A percentile compares a stretch with the other conserved stretches of the same genome.
These are phyloP conservation scores for Agastache rugosa DNA, from an alignment of 257 asterid species.

Conservation along the genomic window DNA sequence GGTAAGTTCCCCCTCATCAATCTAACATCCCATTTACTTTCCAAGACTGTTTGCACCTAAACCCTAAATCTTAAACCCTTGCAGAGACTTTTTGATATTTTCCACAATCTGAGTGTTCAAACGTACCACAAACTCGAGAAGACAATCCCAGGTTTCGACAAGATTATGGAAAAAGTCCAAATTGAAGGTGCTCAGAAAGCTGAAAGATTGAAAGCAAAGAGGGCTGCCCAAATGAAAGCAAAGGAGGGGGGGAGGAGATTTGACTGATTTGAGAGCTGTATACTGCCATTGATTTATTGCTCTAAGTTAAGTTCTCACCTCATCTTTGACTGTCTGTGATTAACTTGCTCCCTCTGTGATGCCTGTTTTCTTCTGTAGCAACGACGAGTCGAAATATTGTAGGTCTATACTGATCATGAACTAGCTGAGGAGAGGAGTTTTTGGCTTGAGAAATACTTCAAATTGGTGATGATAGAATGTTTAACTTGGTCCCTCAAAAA, in stretches of 20 bases:
- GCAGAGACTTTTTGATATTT: constrained; percentile 59
- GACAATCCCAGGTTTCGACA: constrained; percentile 70
- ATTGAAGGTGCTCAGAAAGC: constrained; percentile 44
- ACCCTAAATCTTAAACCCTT: neutral
- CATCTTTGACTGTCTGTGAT: neutral
- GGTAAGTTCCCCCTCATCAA: constrained; percentile 44
- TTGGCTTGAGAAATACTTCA: constrained; percentile 19
- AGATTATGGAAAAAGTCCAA: constrained; percentile 55
- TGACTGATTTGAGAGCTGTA: neutral
- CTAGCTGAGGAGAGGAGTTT: constrained; percentile 3
- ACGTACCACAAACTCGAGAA: constrained; percentile 48
- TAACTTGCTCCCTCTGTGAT: neutral
- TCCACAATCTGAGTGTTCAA: constrained; percentile 49
- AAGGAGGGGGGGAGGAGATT: constrained; percentile 39
- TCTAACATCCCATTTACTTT: neutral
- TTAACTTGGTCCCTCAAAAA: too few species aligned
- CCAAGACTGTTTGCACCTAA: neutral
- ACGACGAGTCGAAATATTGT: neutral
- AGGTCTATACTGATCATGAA: neutral
- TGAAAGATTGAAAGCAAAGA: constrained; percentile 42
- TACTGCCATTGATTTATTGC: neutral
- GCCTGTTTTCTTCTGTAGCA: constrained; percentile 10
- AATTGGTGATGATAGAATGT: neutral
- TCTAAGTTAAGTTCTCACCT: constrained; percentile 10
- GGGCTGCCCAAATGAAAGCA: constrained; percentile 51